Conservation (phyloP, 768 basidiomycete genomes). For the Postia placenta region DNA sequence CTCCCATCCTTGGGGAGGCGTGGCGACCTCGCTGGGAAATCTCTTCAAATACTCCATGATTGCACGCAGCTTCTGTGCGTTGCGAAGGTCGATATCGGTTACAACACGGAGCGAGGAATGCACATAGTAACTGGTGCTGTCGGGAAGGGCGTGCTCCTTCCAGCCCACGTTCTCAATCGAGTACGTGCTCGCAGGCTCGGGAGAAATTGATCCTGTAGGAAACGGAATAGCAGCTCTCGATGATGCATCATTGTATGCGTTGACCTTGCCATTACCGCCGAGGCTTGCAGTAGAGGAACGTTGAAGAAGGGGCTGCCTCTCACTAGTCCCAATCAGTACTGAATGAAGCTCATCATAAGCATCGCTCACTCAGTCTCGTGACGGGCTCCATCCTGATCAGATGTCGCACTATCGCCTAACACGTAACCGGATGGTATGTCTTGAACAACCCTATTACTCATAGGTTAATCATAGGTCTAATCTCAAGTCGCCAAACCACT, state of each 20-base stretch:
- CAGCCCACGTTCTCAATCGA: conserved; percentile 52
- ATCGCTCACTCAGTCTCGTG: conserved; percentile 16
- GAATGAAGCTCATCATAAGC: conserved; percentile 23
- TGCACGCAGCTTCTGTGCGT: conserved; percentile 40
- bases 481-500: too few species aligned
- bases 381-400: conserved; percentile 3
- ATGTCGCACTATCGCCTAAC: conserved; percentile 10
- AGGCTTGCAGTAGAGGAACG: conserved; percentile 26
- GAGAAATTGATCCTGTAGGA: conserved; percentile 14
- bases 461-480: too few species aligned
- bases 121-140: conserved; percentile 63
- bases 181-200: conserved; percentile 19
- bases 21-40: conserved; percentile 23
- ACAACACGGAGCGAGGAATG: conserved; percentile 55
- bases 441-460: conserved; percentile 7
- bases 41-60: conserved; percentile 41
- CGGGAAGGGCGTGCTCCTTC: conserved; percentile 72
- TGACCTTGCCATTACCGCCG: conserved; percentile 10
- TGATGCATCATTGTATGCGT: conserved; percentile 11
- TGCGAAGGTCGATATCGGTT: conserved; percentile 68
- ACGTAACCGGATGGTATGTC: conserved; percentile 15
- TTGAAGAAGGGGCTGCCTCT: conserved; percentile 47
- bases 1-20: conserved; percentile 41
- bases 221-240: conserved; percentile 10
- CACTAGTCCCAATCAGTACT: conserved; percentile 28